Conservation (phyloP, 2,329 filamentous ascomycete species). For the Verticillium albo-atrum region DNA sequence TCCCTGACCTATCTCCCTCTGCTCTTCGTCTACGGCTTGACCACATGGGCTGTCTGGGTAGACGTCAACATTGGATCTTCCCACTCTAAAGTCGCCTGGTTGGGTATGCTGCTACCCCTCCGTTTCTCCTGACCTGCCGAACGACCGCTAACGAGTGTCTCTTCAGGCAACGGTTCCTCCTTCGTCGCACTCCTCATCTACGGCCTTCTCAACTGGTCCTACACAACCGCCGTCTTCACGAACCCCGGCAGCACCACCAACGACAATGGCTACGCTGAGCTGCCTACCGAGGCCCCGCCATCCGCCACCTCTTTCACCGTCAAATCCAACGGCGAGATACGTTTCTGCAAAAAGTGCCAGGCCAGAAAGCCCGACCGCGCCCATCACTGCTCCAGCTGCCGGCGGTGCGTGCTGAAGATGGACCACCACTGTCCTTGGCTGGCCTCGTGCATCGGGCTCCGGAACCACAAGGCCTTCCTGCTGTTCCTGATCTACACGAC, state of each 20-base stretch:
- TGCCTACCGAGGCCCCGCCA: slow-evolving; percentile 67
- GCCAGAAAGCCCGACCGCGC: slow-evolving; percentile 90
- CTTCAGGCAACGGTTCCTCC: slow-evolving; percentile 53
- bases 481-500: slow-evolving; percentile 89
- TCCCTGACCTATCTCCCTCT: slow-evolving; percentile 82
- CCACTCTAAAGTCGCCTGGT: slow-evolving; percentile 47
- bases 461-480: slow-evolving; percentile 93
- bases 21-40: slow-evolving; percentile 80
- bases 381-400: slow-evolving; percentile 95
- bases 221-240: slow-evolving; percentile 91
- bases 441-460: slow-evolving; percentile 87
- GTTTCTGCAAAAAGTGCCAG: slow-evolving; percentile 98
- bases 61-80: slow-evolving; percentile 67
- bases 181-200: slow-evolving; percentile 68
- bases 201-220: slow-evolving; percentile 77
- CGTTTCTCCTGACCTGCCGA: slow-evolving; percentile 4
- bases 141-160: slow-evolving; percentile 11
- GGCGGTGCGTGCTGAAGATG: slow-evolving; percentile 96
- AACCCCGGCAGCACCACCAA: slow-evolving; percentile 71
- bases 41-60: slow-evolving; percentile 93
- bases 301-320: slow-evolving; percentile 76
- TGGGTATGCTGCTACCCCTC: slow-evolving; percentile 39
- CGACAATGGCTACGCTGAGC: slow-evolving; percentile 68
- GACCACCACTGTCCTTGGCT: slow-evolving; percentile 99
- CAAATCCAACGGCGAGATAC: slow-evolving; percentile 79